Conservation (phyloP, 331 rosid genomes). For the Malus hybrid region DNA sequence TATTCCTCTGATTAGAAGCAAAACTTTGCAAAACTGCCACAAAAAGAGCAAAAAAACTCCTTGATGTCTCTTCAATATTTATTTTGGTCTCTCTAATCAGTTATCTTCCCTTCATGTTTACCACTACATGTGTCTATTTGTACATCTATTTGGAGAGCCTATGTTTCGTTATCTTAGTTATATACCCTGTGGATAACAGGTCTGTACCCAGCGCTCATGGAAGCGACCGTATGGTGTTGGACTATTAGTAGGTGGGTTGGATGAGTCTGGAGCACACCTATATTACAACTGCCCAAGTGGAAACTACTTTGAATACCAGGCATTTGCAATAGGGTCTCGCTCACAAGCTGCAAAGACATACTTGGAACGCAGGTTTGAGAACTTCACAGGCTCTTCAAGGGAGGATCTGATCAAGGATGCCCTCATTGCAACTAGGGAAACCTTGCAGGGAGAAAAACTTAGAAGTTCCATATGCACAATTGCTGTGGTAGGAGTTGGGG, state of each 20-base stretch:
- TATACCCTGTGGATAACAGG: constrained; percentile 40
- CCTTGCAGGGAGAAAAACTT: constrained; percentile 91
- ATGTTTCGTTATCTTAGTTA: not conserved
- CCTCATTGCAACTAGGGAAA: constrained; percentile 90
- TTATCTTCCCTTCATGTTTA: not conserved
- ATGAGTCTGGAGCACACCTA: constrained; percentile 96
- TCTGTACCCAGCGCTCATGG: constrained; percentile 99
- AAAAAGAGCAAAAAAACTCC: not conserved
- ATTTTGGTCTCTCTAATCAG: not conserved
- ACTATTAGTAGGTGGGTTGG: constrained; percentile 85
- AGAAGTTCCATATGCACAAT: constrained; percentile 78
- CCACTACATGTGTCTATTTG: not conserved
- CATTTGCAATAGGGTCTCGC: constrained; percentile 97
- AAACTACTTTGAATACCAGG: constrained; percentile 95
- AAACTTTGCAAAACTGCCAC: not conserved
- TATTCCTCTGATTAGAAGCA: not conserved
- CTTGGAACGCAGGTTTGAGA: constrained; percentile 80
- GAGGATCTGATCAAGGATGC: constrained; percentile 94
- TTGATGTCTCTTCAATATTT: not conserved
- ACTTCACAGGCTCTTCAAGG: constrained; percentile 51
- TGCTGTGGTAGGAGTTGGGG: constrained; percentile 83
- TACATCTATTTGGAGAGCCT: not conserved
- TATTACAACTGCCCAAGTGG: constrained; percentile 99
- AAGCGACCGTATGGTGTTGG: constrained; percentile 98
- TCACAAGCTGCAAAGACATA: constrained; percentile 99